Base-by-base conservation (phyloP, 768 basidiomycete species). In the Collybia mongolica region DNA sequence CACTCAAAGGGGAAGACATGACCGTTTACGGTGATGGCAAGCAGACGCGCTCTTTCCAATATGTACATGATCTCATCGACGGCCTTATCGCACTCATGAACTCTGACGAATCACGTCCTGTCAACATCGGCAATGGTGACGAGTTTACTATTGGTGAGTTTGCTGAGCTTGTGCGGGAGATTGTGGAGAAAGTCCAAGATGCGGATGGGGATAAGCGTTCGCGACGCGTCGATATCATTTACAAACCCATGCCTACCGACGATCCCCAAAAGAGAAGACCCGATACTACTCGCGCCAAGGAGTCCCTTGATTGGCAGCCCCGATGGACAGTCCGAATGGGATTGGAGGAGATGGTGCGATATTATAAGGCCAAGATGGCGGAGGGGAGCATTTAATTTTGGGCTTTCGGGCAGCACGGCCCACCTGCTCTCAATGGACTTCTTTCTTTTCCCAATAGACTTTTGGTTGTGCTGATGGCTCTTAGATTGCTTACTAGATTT, bases 71-170 rank as follows among this genome's bases (percentile, higher is more conserved):
- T 68, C 83, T 99, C 55, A 78, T 96, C 63, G 94, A 98, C 64
- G 97, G 96, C 38, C 72, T 94, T 49, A 94, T 94, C 65, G 82
- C 84, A 18, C 77, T 95, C 58, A 99, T 99, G 97, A 97, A 95
- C 77, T 93, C 93, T 15, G 72, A 82, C 63, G 93, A 97, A 72
- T 80, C 89, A 47, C 88, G 92, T 28, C 97, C 97, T 1, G 92
- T 96, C 68, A 99, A 99, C 80, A 86, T 99, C 58, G 97, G 97
- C 51, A 94, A 93, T 61, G 74, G 85, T 45, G 93, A 98, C 67
- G 97, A 99, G 75, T 97, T 94, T 69, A 93, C 91, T 39, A 96
- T 99, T 60, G 83, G 86, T 44, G 87, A 96, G 54, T 98, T 98
- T 67, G 97, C 97, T 8, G 82, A 88, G 64, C 80, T 93, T 53